phyloP scores from a whole-genome alignment of 495 filamentous ascomycete genomes.

The Penicillium herquei region DNA sequence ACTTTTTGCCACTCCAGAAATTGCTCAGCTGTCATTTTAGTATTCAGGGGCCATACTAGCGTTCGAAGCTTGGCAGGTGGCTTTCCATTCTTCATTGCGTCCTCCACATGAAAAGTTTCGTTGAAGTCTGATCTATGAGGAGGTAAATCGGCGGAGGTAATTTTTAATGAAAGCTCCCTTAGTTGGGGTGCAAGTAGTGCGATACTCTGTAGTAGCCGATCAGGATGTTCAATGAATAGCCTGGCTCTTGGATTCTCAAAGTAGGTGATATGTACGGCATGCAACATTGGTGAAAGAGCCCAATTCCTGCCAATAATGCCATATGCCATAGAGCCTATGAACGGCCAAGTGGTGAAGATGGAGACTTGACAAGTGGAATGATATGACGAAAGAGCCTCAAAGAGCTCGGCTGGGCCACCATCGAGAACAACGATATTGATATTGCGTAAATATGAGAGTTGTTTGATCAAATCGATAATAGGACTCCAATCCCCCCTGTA shows the following conservation, averaged over 20 bases:
- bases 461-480: neutral
- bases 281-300: neutral
- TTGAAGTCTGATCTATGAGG: neutral
- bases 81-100: too few relatives aligned
- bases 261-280: neutral
- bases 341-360: neutral
- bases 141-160: too few relatives aligned
- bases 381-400: neutral
- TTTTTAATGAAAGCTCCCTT: neutral
- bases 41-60: neutral
- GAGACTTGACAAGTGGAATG: neutral
- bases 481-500: neutral
- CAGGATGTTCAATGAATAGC: neutral
- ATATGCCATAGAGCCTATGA: too few relatives aligned
- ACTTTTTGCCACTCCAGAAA: neutral
- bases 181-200: neutral
- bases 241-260: neutral
- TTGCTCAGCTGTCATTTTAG: neutral
- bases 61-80: neutral
- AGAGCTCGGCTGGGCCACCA: neutral
- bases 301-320: too few relatives aligned
- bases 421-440: neutral
- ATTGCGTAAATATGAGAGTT: neutral
- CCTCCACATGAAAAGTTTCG: neutral
- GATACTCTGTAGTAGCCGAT: neutral